phyloP scores from a whole-genome alignment of 2,329 filamentous ascomycete genomes.

The Rosellinia necatrix region DNA sequence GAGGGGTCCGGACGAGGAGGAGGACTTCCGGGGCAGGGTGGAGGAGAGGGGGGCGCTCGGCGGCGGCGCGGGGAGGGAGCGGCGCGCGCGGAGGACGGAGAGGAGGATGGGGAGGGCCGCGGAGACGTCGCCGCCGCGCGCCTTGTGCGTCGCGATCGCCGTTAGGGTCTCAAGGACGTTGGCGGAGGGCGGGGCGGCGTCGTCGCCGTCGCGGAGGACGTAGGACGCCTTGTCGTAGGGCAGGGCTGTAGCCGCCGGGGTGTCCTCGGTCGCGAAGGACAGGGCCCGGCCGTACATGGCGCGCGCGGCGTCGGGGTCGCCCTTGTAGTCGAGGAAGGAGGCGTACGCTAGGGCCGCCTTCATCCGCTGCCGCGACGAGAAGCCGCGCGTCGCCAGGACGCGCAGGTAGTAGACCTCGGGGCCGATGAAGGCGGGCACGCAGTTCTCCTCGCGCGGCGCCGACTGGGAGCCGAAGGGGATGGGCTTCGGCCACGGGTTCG shows the following conservation, averaged over 20 bases:
- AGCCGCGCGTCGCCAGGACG: conserved; percentile 79
- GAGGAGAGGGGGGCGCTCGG: conserved; percentile 5
- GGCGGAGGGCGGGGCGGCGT: conserved; percentile 61
- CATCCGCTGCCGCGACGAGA: conserved; percentile 77
- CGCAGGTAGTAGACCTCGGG: conserved; percentile 82
- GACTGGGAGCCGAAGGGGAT: conserved; percentile 66
- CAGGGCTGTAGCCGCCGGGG: conserved; percentile 38
- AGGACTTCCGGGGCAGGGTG: background rate
- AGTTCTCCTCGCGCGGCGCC: conserved; percentile 76
- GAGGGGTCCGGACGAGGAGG: conserved; percentile 15
- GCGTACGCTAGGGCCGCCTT: conserved; percentile 83
- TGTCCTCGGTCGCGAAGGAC: conserved; percentile 67
- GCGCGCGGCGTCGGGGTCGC: conserved; percentile 65
- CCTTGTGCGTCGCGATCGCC: conserved; percentile 77
- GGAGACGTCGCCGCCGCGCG: conserved; percentile 67
- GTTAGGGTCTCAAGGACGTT: conserved; percentile 80
- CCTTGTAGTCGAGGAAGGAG: conserved; percentile 82
- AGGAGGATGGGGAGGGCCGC: conserved; percentile 82
- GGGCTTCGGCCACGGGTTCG: conserved; percentile 79
- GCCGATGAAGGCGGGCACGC: conserved; percentile 67
- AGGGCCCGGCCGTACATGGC: conserved; percentile 78
- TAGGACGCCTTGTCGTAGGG: conserved; percentile 67
- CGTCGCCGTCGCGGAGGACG: conserved; percentile 65
- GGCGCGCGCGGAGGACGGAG: conserved; percentile 79
- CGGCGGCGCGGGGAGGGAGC: conserved; percentile 52